Percentiles rank a stretch among this genome's conserved stretches.
These are phyloP conservation scores for Aureoboletus auriporus DNA, from an alignment of 768 basidiomycete species.

Conservation along the genomic window DNA sequence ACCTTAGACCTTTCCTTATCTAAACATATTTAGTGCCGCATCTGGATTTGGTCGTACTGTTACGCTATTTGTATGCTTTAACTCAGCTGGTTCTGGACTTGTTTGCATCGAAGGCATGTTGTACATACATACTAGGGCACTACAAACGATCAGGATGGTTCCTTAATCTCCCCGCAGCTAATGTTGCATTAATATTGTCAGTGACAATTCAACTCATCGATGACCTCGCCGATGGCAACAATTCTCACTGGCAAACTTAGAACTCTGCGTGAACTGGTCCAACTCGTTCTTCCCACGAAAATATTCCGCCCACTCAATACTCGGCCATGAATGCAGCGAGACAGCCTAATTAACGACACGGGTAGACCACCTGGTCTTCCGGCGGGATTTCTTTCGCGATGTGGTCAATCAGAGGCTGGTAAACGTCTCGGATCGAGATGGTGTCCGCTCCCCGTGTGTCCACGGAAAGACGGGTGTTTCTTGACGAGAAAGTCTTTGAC, in stretches of 20 bases:
- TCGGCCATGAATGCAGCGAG: constrained; percentile 71
- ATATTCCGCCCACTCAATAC: constrained; percentile 72
- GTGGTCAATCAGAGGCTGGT: constrained; percentile 63
- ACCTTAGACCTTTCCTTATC: neutral
- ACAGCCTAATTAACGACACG: constrained; percentile 57
- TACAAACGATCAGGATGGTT: neutral
- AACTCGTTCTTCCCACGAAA: constrained; percentile 60
- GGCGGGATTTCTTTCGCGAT: constrained; percentile 52
- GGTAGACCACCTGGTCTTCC: constrained; percentile 54
- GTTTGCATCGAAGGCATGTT: neutral
- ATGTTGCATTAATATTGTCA: constrained; percentile 37
- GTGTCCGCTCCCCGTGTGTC: constrained; percentile 80
- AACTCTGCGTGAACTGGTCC: constrained; percentile 72
- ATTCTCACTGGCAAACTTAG: constrained; percentile 51
- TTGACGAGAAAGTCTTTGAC: constrained; percentile 65
- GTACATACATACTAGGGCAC: too few relatives aligned
- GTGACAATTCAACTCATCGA: constrained; percentile 58
- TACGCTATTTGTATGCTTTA: too few relatives aligned
- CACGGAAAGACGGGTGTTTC: constrained; percentile 71
- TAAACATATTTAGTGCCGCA: too few relatives aligned
- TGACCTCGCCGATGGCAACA: constrained; percentile 60
- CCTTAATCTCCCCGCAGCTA: constrained; percentile 1
- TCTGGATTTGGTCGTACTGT: too few relatives aligned
- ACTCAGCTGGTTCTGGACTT: neutral
- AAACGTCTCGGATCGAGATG: constrained; percentile 49